phyloP scores from a whole-genome alignment of 768 basidiomycete genomes.

The Auricularia sp. region DNA sequence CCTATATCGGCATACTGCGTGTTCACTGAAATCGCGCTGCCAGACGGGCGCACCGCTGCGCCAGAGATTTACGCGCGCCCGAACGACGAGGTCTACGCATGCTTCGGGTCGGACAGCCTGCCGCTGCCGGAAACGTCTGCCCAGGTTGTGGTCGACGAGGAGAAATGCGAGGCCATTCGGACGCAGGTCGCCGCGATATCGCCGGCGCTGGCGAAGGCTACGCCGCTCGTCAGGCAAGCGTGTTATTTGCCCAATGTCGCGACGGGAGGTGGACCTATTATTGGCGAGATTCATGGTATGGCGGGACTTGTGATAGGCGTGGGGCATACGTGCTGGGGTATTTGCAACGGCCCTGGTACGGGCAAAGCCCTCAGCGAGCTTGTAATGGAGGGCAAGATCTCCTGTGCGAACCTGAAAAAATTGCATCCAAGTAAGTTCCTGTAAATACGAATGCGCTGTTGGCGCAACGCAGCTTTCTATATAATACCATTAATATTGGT shows the following conservation, averaged over 20 bases:
- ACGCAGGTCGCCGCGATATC: slow-evolving; percentile 54
- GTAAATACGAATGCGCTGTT: background rate
- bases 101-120: slow-evolving; percentile 67
- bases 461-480: too few relatives aligned
- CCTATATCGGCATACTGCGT: slow-evolving; percentile 64
- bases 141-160: slow-evolving; percentile 48
- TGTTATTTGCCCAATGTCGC: slow-evolving; percentile 68
- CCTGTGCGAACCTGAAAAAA: slow-evolving; percentile 42
- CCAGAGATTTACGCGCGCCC: slow-evolving; percentile 71
- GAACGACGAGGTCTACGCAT: slow-evolving; percentile 61
- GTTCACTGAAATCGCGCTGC: slow-evolving; percentile 58
- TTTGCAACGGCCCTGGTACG: slow-evolving; percentile 78
- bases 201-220: slow-evolving; percentile 41
- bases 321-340: slow-evolving; percentile 78
- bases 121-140: slow-evolving; percentile 62
- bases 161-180: slow-evolving; percentile 45
- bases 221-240: slow-evolving; percentile 47
- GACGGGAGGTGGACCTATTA: slow-evolving; percentile 53
- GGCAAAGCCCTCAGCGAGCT: slow-evolving; percentile 63
- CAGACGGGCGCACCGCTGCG: slow-evolving; percentile 22
- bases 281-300: slow-evolving; percentile 53
- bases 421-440: slow-evolving; percentile 28
- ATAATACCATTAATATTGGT: too few relatives aligned
- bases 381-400: slow-evolving; percentile 54
- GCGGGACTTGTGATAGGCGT: slow-evolving; percentile 61